phyloP scores from a whole-genome alignment of 2,329 filamentous ascomycete genomes.

The Colletotrichum cordylinicola region DNA sequence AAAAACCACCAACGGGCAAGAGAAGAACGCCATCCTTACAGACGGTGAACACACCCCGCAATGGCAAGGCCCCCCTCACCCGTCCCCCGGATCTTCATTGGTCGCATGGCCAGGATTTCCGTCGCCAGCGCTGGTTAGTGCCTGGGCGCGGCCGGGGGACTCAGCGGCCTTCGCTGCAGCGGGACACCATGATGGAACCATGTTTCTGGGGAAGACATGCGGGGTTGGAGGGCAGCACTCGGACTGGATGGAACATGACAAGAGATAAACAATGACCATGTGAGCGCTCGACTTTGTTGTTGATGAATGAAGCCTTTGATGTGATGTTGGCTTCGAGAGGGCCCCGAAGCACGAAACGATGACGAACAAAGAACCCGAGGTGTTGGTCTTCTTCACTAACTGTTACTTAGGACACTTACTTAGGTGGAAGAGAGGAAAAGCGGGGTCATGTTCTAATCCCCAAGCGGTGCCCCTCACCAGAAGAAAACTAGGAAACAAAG shows the following conservation, averaged over 20 bases:
- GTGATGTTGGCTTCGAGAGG: not conserved
- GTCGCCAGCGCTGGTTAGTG: not conserved
- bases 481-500: too few species aligned
- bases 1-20: not conserved
- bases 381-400: not conserved
- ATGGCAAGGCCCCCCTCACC: not conserved
- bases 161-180: not conserved
- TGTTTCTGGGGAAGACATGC: constrained; percentile 18
- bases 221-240: not conserved
- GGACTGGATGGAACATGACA: not conserved
- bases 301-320: not conserved
- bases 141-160: not conserved
- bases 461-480: not conserved
- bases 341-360: not conserved
- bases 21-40: not conserved
- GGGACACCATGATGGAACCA: constrained; percentile 1
- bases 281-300: not conserved
- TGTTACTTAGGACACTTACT: too few species aligned
- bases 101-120: not conserved
- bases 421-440: not conserved
- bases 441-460: not conserved
- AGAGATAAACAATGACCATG: not conserved
- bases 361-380: not conserved
- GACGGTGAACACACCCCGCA: not conserved
- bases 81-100: not conserved